Evolutionary conservation across 805 yeast genomes (phyloP), one percentile per base, ranked within the genome.

Genomic region (Candida nonsorbophila): DNA sequence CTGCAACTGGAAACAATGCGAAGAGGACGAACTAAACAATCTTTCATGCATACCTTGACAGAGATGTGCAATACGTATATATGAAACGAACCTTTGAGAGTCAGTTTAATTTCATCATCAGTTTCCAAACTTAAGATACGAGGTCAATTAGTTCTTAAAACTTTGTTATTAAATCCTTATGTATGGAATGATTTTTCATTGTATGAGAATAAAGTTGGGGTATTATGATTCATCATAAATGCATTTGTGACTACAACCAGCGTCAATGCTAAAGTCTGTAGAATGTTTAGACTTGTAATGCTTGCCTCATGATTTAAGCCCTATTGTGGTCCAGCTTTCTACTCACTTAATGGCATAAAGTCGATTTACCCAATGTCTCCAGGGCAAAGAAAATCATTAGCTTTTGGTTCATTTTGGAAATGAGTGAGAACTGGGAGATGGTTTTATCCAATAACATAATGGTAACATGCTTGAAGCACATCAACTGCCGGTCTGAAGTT

Each of bases 401-500:
- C 54, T 19, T 41, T 40, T 1, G 63, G 59, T 32, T 62, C 53
- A 4, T 27, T 28, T 30, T 51, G 56, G 16, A 55, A 50, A 41
- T 63, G 69, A 28, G 47, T 47, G 32, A 64, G 62, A 14, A 36
- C 32, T 4, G 68, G 69, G 31, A 63, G 47, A 36, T 66, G 61
- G 11, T 48, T 45, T 35, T 69, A 55, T 25, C 66, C 57, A 9
- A 69, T 47, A 26, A 80, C 60, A 34, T 79, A 75, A 51, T 69
- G 79, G 60, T 82, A 79, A 18, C 90, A 77, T 2, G 94, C 95
- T 58, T 92, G 98, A 48, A 88, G 60, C 6, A 92, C 98, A 58
- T 92, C 98, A 11, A 86, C 83, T 1, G 95, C 97, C 57, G 92
- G 98, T 42, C 94, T 73, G 51, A 88, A 92, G 57, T 90, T 88